These are phyloP conservation scores for Coccomyxa sp. DNA, from an alignment of 139 green algal genomes.

Conservation along the genomic window DNA sequence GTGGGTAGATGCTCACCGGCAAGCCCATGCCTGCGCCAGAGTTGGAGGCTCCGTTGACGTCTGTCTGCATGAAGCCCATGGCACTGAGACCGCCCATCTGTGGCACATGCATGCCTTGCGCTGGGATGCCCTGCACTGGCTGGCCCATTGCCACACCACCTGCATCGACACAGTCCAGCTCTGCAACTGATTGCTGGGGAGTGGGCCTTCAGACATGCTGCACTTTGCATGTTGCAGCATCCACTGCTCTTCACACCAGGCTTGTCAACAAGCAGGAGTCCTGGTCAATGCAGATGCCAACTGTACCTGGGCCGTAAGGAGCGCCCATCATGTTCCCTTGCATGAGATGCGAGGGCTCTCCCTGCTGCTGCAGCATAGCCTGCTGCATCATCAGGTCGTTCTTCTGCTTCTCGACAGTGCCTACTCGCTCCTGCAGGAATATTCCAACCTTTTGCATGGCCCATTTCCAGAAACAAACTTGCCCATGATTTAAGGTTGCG, in stretches of 20 bases:
- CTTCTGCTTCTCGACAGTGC: conserved; percentile 22
- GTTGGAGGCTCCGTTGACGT: background rate
- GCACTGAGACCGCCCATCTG: background rate
- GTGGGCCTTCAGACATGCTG: too few relatives aligned
- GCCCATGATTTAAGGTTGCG: background rate
- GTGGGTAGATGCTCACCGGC: background rate
- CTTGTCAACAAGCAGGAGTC: too few relatives aligned
- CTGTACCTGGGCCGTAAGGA: too few relatives aligned
- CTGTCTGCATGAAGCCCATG: background rate
- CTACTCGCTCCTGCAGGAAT: conserved; percentile 19
- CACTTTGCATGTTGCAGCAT: too few relatives aligned
- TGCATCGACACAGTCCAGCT: too few relatives aligned
- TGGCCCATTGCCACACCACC: background rate
- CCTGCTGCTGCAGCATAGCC: conserved; percentile 6
- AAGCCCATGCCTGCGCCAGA: background rate
- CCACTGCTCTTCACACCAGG: too few relatives aligned
- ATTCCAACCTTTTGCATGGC: background rate
- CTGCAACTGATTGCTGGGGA: too few relatives aligned
- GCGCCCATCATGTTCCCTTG: too few relatives aligned
- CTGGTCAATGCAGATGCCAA: too few relatives aligned
- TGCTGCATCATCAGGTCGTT: conserved; percentile 18
- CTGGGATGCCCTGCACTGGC: background rate
- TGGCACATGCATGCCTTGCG: background rate
- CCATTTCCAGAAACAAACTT: background rate
- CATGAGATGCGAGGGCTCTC: background rate